Evolutionary conservation across 768 basidiomycete species (phyloP), one percentile per base, ranked within the genome.

Genomic region (Coprinellus micaceus): DNA sequence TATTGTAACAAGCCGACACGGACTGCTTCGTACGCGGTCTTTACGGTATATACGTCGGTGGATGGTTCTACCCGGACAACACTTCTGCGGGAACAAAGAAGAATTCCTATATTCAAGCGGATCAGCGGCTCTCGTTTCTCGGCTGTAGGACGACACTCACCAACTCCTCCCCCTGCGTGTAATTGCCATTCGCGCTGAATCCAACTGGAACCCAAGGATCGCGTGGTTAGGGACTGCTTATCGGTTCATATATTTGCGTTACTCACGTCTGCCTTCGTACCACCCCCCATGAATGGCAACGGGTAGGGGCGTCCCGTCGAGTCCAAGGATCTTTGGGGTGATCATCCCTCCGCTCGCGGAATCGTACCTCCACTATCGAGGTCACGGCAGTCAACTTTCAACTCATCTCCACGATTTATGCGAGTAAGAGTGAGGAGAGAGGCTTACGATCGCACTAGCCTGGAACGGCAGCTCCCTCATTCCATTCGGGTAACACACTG

Each of bases 401-500:
- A 3, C 5, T 17, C 13, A 33, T 6, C 13, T 12, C 4, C 52
- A 37, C n/a, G 21, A 53, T 10, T 11, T 28, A 21, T 43, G 7
- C 40, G 40, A 15, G 6, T 19, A 4, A 40, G 21, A 40, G 33
- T 40, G 49, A 21, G 49, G 6, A 53, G 13, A 15, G 13, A 22
- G 36, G 25, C 52, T 3, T 24, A 53, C 52, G 10, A 53, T 26
- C 4, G 52, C 52, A 41, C 52, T 53, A 24, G 52, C 52, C 19
- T 53, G 52, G 21, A 9, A 53, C 19, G 52, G 52, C 22, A 53
- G 52, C 39, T 10, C 52, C 21, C 40, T 6, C 52, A 53, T 40
- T n/a, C 9, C 13, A 25, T 53, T 39, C 12, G 33, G 33, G 25
- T 40, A 40, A 15, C n/a, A 39, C 33, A 36, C 52, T 13, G 52